Evolutionary conservation across 176 grass and related monocot genomes (phyloP).

Genomic region (Aegilops sharonensis): DNA sequence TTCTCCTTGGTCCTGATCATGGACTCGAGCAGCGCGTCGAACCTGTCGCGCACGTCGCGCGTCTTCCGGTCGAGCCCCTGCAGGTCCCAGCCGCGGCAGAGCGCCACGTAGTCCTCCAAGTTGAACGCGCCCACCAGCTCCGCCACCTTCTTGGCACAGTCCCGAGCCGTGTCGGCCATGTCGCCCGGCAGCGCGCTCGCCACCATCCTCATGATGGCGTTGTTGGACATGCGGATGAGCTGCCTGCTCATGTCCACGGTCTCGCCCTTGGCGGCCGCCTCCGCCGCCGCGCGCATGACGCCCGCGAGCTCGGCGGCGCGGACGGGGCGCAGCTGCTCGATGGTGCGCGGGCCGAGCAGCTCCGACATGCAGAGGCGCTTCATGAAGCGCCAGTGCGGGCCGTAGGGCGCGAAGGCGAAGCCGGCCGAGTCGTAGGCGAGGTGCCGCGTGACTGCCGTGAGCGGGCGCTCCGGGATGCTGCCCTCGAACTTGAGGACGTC

Average conservation of each 20-base stretch:
- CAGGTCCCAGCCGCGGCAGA: conserved; percentile 8
- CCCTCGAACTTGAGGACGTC: conserved; percentile 18
- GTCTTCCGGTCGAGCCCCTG: not conserved
- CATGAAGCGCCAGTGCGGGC: conserved; percentile 17
- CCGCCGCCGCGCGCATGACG: not conserved
- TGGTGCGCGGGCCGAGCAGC: conserved; percentile 15
- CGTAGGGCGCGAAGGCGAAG: conserved; percentile 16
- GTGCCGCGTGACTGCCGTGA: conserved; percentile 3
- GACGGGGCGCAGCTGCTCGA: conserved; percentile 11
- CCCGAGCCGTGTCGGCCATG: not conserved
- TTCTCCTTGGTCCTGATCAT: not conserved
- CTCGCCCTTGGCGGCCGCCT: not conserved
- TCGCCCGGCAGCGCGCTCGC: not conserved
- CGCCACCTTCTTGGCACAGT: conserved; percentile 14
- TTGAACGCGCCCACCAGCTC: conserved; percentile 7
- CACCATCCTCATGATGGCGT: conserved; percentile 16
- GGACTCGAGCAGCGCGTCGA: not conserved
- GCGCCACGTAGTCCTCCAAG: conserved; percentile 7
- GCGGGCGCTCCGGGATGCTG: conserved; percentile 10
- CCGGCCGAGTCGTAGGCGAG: not conserved
- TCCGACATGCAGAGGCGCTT: conserved; percentile 20
- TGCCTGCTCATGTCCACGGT: not conserved
- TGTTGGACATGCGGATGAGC: conserved; percentile 6
- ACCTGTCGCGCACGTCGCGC: conserved; percentile 10
- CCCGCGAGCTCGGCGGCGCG: conserved; percentile 6